Conservation (phyloP, 2,329 filamentous ascomycete genomes). For the Nannizzia gypsea region DNA sequence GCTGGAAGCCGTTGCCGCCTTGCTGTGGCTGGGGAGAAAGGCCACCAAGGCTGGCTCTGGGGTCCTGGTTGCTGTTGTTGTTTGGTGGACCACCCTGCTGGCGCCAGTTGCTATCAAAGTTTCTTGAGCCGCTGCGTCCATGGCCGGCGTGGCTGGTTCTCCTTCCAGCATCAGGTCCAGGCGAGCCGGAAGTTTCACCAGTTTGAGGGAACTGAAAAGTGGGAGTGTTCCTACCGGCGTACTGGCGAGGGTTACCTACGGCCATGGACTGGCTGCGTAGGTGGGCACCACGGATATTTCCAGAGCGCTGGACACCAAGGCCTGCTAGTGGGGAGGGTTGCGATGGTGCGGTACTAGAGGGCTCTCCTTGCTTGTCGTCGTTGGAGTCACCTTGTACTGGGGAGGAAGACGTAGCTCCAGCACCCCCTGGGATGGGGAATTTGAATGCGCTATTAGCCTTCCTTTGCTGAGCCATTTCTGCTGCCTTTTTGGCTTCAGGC, state of each 20-base stretch:
- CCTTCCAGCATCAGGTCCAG: constrained; percentile 30
- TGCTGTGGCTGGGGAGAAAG: constrained; percentile 48
- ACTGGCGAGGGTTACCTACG: constrained; percentile 52
- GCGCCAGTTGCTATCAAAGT: constrained; percentile 97
- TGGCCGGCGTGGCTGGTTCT: constrained; percentile 48
- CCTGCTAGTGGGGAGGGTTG: constrained; percentile 38
- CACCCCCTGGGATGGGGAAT: constrained; percentile 67
- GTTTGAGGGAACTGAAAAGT: constrained; percentile 58
- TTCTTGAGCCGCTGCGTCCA: constrained; percentile 70
- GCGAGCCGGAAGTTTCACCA: constrained; percentile 40
- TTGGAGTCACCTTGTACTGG: constrained; percentile 47
- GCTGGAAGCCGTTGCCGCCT: constrained; percentile 66
- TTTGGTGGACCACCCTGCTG: constrained; percentile 52
- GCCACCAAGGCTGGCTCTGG: constrained; percentile 43
- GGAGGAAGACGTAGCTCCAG: constrained; percentile 39
- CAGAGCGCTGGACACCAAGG: constrained; percentile 57
- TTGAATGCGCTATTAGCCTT: constrained; percentile 88
- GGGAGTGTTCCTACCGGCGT: constrained; percentile 52
- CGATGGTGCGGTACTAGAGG: constrained; percentile 26
- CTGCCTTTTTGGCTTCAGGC: constrained; percentile 93
- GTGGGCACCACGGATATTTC: constrained; percentile 73
- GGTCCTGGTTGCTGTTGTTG: constrained; percentile 39
- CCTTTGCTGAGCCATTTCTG: constrained; percentile 93
- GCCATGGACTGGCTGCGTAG: constrained; percentile 40
- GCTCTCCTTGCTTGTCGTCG: constrained; percentile 31